Evolutionary conservation across 1,139 yeast genomes (phyloP), one percentile per base, ranked within the genome.

Genomic region (Magnusiomyces ingens): DNA sequence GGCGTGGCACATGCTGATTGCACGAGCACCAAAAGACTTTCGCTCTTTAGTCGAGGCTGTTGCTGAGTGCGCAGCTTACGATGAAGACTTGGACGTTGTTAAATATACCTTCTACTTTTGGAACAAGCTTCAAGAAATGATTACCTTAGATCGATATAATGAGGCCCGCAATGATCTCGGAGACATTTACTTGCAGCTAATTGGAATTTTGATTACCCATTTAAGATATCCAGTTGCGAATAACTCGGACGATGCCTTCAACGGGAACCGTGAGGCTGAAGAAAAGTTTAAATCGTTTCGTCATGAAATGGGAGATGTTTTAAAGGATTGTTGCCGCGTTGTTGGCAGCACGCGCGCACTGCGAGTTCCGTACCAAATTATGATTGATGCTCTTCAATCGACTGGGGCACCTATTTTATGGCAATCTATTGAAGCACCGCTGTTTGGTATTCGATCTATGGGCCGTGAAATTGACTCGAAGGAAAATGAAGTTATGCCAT

Each of bases 271-370:
- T 58, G 97, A 90, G 67, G 87, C 82, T 55, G 96, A 90, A 67
- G 99, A 93, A 65, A 88, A 88, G 67, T 94, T 94, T 68, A 84
- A 88, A 64, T 95, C 89, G 54, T 93, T 91, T 70, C 77, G 99
- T 63, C 94, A 93, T 69, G 96, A 90, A 58, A 88, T 93, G 87
- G 98, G 98, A 35, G 98, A 93, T 67, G 96, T 93, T 12, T 74
- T 94, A 58, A 94, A 93, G 66, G 96, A 91, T 67, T 90, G 98
- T 70, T 88, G 97, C 62, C 86, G 88, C 1, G 91, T 93, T 2
- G 82, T 88, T 44, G 98, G 98, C 0, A 78, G 95, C 2, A 72
- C 80, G 3, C 74, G 70, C 45, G 90, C 96, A 0, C 73, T 94
- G 38, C 70, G 71, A 45, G 77, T 81, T 51, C 88, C 91, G 19